Base-by-base conservation (phyloP, 2,329 filamentous ascomycete species). In the Orbilia blumenaviensis region DNA sequence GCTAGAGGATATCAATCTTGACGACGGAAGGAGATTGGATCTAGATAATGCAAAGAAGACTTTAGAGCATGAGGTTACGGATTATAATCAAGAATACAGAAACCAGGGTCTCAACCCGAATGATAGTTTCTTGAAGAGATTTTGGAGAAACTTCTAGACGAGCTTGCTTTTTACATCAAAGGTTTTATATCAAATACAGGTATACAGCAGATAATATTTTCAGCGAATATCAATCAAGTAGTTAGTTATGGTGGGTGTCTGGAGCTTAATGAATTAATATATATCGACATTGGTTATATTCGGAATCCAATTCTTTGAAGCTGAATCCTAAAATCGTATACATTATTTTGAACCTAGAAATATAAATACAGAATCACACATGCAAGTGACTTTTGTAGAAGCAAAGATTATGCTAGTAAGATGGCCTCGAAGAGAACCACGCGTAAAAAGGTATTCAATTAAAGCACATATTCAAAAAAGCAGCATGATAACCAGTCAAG, bases 11-110 rank as follows among this genome's bases (percentile, higher is more conserved):
- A 54, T 75, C 23, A 67, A 75, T 23, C 63, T 75, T 2, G 71
- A 75, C 14, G 71, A 75, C 34, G 71, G 71, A 10, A 56, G 71
- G 12, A 56, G 71, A 50, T 52, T 75, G 46, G 71, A 75, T 60
- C 23, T 75, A 9, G 63, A 68, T 64, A 75, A 50, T 50, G 71
- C 71, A 7, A 68, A 75, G 63, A 75, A 64, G 58, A 75, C 63
- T 10, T 14, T 75, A 10, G 71, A 68, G 48, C 41, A 56, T 50
- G 71, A 56, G 16, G n/a, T 18, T 21, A 25, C 60, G 25, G 69
- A 58, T 27, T 74, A 74, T 56, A 48, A 62, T 14, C 23, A 56
- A 8, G 56, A 68, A 32, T 75, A 75, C 42, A 48, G 54, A 5
- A 60, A 48, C 46, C 71, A 75, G 27, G 71, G 71, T 9, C 58